Conservation (phyloP, 345 rosid species). For the Moringa oleifera region DNA sequence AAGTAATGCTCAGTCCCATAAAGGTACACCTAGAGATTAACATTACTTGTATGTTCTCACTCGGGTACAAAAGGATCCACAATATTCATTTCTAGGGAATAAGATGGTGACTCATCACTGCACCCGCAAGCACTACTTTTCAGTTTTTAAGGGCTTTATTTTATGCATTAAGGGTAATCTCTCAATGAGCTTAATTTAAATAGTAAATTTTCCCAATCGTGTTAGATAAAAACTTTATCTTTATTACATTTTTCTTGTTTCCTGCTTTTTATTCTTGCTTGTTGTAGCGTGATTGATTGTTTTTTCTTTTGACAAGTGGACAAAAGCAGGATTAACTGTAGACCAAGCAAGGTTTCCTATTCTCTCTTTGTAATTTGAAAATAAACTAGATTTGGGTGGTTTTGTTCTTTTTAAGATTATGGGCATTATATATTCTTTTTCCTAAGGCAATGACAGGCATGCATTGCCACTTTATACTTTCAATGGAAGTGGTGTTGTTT, state of each 20-base stretch:
- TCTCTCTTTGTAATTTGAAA: slow-evolving; percentile 22
- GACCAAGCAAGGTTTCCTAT: slow-evolving; percentile 12
- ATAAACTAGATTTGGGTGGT: slow-evolving; percentile 10
- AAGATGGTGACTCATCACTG: no score
- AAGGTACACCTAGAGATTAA: not conserved
- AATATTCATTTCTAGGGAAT: slow-evolving; percentile 14
- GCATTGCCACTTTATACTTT: slow-evolving; percentile 46
- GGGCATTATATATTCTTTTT: slow-evolving; percentile 26
- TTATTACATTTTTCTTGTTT: no score
- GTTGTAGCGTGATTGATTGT: not conserved
- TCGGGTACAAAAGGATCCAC: not conserved
- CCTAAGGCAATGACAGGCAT: slow-evolving; percentile 46
- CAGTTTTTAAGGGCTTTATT: no score
- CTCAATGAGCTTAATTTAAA: no score
- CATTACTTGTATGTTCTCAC: not conserved
- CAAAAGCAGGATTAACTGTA: no score
- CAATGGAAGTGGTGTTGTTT: slow-evolving; percentile 24
- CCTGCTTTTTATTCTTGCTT: no score
- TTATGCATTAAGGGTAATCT: no score
- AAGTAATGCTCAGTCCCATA: not conserved
- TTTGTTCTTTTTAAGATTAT: slow-evolving; percentile 31
- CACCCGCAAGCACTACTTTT: no score
- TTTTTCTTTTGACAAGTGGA: no score
- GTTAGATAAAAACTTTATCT: no score
- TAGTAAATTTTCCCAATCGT: no score